Evolutionary conservation across 2,329 filamentous ascomycete genomes (phyloP), one percentile per base, ranked within the genome.

Genomic region (Hortaea sp.): DNA sequence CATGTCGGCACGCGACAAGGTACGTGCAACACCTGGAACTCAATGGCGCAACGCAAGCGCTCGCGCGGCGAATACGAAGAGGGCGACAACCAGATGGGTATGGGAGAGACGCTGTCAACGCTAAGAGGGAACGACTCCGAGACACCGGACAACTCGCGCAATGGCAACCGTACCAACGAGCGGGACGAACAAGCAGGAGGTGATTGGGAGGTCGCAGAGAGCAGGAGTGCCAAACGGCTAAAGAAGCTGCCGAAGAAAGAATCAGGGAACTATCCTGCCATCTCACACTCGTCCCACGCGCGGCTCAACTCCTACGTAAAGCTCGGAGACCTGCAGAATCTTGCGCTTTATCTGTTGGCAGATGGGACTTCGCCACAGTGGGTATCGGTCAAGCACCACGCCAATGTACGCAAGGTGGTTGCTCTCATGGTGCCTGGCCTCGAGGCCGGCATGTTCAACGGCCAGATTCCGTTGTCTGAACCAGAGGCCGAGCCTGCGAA

Each of bases 351-450:
- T 61, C 67, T 79, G 50, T 71, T 82, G 45, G 75, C 77, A n/a
- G 78, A 81, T 56, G 76, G 73, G 6, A 66, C 71, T 30, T 74
- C 75, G 28, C 79, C 79, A n/a, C 76, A 79, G 58, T 82, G 78
- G 78, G 73, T 80, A 11, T 74, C 77, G 29, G 67, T 82, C 48
- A 72, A 71, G 50, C 74, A 81, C 59, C 75, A 75, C 39, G 66
- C 65, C 12, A 68, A 71, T 49, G 72, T 82, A 37, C 68, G 69
- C 47, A 94, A 92, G 67, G 84, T 94, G 29, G 89, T 97, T 29
- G 78, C 86, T 37, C 70, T 98, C 54, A 90, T 95, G 85, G 81
- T 95, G 7, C 92, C 92, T 7, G 92, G 92, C 0, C 69, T 98
- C 27, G 90, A 97, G 62, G 78, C 87, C 58, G 84, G 81, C 51